A percentile compares a stretch with the other conserved stretches of the same genome.
These are phyloP conservation scores for Pichia sp. DNA, from an alignment of 1,139 yeast genomes.

Conservation along the genomic window DNA sequence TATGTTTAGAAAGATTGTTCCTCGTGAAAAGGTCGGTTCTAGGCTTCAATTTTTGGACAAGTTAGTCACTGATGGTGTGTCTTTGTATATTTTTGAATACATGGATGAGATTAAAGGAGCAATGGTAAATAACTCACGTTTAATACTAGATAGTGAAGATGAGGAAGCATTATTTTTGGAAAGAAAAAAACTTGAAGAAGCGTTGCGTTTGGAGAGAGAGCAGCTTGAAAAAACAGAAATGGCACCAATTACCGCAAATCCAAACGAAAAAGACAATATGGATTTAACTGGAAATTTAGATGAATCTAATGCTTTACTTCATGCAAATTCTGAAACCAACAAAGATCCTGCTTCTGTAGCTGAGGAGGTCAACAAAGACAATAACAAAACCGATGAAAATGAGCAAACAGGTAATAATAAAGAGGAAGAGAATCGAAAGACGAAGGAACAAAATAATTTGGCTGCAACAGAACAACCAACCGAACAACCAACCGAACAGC, in stretches of 20 bases:
- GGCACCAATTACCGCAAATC: background rate
- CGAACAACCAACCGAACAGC: too few species aligned
- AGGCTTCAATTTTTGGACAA: slow-evolving; percentile 19
- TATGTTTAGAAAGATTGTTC: slow-evolving; percentile 17
- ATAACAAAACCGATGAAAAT: too few species aligned
- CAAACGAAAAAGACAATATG: too few species aligned
- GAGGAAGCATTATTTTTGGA: slow-evolving; percentile 5
- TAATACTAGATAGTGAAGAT: slow-evolving; percentile 12
- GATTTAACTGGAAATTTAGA: too few species aligned
- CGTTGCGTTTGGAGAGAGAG: background rate
- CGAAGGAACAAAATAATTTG: too few species aligned
- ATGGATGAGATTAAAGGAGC: slow-evolving; percentile 10
- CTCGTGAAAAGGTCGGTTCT: slow-evolving; percentile 10
- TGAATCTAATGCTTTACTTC: too few species aligned
- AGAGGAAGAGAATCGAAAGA: too few species aligned
- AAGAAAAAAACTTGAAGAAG: background rate
- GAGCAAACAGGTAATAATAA: too few species aligned
- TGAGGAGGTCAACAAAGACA: too few species aligned
- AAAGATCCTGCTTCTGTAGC: too few species aligned
- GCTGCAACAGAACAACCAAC: too few species aligned
- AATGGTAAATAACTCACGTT: slow-evolving; percentile 4
- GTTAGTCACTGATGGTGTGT: slow-evolving; percentile 23
- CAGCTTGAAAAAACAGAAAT: background rate
- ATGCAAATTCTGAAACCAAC: background rate
- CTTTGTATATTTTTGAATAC: slow-evolving; percentile 17